Conservation (phyloP, 192 early-diverging fungal species). For the Podila clonocystis region DNA sequence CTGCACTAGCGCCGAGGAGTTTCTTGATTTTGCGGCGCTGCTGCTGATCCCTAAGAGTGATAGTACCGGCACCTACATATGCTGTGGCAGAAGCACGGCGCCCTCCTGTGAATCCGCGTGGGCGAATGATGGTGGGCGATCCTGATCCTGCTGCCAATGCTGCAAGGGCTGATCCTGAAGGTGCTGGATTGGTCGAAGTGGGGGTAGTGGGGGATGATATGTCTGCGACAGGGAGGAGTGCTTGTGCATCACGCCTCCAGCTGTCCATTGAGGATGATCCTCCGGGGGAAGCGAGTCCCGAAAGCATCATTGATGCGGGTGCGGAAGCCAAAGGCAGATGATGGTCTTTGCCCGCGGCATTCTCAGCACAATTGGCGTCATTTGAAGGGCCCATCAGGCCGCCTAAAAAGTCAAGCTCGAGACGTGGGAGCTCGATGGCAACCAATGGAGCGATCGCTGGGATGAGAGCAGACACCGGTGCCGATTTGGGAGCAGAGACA, state of each 20-base stretch:
- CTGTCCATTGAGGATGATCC: conserved; percentile 1
- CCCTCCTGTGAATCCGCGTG: conserved; percentile 10
- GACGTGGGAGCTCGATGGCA: conserved; percentile 39
- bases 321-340: conserved; percentile 12
- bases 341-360: background rate
- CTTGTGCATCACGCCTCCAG: conserved; percentile 21
- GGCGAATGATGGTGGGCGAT: conserved; percentile 15
- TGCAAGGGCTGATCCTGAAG: background rate
- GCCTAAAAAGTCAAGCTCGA: conserved; percentile 31
- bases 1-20: background rate
- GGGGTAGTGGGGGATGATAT: background rate
- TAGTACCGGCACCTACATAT: conserved; percentile 3
- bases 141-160: background rate
- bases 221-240: conserved; percentile 13
- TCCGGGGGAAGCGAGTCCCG: background rate
- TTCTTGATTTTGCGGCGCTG: conserved; percentile 24
- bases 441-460: conserved; percentile 1
- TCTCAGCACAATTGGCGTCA: background rate
- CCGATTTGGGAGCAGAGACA: background rate
- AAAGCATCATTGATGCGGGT: conserved; percentile 21
- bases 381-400: conserved; percentile 6
- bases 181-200: background rate
- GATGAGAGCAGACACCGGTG: background rate
- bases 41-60: conserved; percentile 25
- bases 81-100: conserved; percentile 28